A percentile compares a stretch with the other conserved stretches of the same genome.
phyloP scores from a whole-genome alignment of 208 protist species.

The Crithidia bombi region DNA sequence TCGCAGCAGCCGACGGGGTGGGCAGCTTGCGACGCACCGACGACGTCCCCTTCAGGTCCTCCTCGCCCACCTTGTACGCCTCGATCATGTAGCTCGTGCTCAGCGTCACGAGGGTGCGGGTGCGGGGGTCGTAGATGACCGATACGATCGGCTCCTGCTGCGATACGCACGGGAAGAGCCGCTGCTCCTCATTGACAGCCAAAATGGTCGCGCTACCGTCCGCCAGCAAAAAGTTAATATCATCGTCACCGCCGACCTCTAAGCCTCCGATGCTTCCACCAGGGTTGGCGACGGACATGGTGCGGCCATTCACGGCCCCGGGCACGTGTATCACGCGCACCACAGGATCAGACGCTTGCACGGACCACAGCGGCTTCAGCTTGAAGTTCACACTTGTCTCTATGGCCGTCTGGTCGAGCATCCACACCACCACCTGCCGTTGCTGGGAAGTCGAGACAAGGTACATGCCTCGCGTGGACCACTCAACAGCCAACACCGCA shows the following conservation, averaged over 20 bases:
- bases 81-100: constrained; percentile 63
- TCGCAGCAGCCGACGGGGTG: constrained; percentile 38
- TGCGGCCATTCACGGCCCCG: background rate
- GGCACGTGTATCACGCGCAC: constrained; percentile 55
- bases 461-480: constrained; percentile 64
- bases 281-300: constrained; percentile 2
- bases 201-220: constrained; percentile 46
- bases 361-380: constrained; percentile 73
- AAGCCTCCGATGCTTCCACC: background rate
- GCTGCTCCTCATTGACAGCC: constrained; percentile 71
- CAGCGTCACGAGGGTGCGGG: constrained; percentile 73
- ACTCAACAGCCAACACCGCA: constrained; percentile 52
- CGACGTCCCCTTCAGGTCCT: constrained; percentile 42
- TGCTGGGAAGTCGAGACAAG: constrained; percentile 65
- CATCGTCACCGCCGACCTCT: constrained; percentile 44
- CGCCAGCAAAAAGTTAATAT: constrained; percentile 76
- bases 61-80: constrained; percentile 62
- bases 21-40: constrained; percentile 77
- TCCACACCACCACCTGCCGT: constrained; percentile 70
- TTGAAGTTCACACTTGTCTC: constrained; percentile 39
- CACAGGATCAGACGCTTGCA: constrained; percentile 50
- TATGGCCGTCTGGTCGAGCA: constrained; percentile 49
- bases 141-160: constrained; percentile 56
- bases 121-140: constrained; percentile 68
- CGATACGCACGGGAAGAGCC: constrained; percentile 55